phyloP scores from a whole-genome alignment of 148 eudicot species.

The Rhododendron kiyosumense region DNA sequence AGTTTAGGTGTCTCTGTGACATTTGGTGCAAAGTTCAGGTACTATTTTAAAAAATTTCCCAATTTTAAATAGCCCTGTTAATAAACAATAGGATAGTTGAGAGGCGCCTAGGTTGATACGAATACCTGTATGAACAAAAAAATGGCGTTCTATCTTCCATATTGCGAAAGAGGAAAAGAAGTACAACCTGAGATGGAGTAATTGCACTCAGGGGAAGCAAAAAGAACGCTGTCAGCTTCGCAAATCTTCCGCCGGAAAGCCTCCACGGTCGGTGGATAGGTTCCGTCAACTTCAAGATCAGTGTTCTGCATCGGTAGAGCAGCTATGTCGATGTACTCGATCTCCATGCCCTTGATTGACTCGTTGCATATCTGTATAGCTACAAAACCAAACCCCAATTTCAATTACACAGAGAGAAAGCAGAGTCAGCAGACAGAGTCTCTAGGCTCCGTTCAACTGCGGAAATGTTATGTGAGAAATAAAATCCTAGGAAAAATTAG shows the following conservation, averaged over 20 bases:
- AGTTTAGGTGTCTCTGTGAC: too few species aligned
- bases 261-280: conserved; percentile 56
- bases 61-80: neutral
- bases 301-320: conserved; percentile 72
- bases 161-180: neutral
- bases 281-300: conserved; percentile 69
- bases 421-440: too few species aligned
- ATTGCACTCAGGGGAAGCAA: conserved; percentile 92
- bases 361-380: conserved; percentile 53
- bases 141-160: too few species aligned
- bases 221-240: conserved; percentile 59
- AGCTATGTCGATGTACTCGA: conserved; percentile 70
- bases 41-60: too few species aligned
- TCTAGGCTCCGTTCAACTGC: too few species aligned
- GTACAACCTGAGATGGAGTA: conserved; percentile 65
- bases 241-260: conserved; percentile 69
- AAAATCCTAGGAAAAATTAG: too few species aligned
- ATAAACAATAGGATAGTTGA: neutral
- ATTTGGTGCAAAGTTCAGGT: too few species aligned
- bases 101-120: neutral
- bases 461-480: too few species aligned
- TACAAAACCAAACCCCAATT: conserved; percentile 10
- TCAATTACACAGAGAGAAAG: neutral
- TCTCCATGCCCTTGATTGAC: conserved; percentile 42
- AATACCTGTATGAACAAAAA: neutral